Base-by-base conservation (phyloP, 495 filamentous ascomycete species). In the Platismatia glauca region DNA sequence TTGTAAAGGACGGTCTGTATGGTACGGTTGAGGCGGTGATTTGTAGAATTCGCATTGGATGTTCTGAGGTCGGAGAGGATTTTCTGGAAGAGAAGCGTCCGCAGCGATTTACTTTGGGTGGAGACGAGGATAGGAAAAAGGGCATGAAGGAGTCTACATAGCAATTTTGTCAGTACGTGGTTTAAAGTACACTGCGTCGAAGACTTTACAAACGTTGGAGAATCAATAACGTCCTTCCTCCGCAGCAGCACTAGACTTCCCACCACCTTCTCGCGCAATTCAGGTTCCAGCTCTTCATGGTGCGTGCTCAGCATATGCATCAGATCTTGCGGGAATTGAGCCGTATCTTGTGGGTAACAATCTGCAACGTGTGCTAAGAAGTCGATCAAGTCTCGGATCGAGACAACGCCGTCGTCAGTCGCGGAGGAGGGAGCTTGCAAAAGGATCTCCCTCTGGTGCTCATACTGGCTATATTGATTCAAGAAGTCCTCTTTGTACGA, bases 1-100 rank as follows among this genome's bases (percentile, higher is more conserved):
- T 96, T 94, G 76, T 90, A 94, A 52, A 97, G 81, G 24, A 92
- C 90, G 1, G 88, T 92, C 73, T 97, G 94, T 66, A 96, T 89
- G 8, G 89, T 91, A 41, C 88, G 82, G 73, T 99, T 99, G 43
- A 99, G 82, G 64, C 83, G 86, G 76, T 99, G 95, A 67, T 97
- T 96, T 20, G 82, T 89, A 1, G 86, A 73, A 73, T 93, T 96
- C 5, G 84, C 77, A 71, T 99, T 99, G 0, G 88, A 85, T 35
- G 86, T 84, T 24, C 92, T 81, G 56, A 99, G 78, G 71, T 99
- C 95, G 63, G 88, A 91, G 39, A 97, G 75, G 58, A 97, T 94
- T 72, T 95, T 97, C 68, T 86, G 83, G 74, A 91, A 97, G 22
- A 97, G 81, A 24, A 96, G 78, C 48, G 84, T 81, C 20, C 95